Base-by-base conservation (phyloP, 257 asterid genomes). In the Asclepias syriaca region DNA sequence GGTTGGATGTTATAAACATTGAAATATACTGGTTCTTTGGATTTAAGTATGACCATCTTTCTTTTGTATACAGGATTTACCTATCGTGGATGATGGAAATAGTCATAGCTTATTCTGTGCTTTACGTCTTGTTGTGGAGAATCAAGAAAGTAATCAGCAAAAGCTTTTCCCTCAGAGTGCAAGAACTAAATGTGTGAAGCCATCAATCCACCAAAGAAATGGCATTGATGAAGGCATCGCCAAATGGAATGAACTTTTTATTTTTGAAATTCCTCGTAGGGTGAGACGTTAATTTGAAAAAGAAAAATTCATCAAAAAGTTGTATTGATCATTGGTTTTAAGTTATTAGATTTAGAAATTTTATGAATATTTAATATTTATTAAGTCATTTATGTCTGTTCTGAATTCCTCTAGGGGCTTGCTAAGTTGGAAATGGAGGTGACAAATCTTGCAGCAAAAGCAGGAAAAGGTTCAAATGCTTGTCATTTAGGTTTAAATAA, bases 131-230 rank as follows among this genome's bases (percentile, higher is more conserved):
- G 89, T 95, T 73, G 91, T 92, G 67, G 98, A 87, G 82, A 95
- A 86, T 87, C 98, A 90, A 79, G 99, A 90, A 61, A 81, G 87
- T 74, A 90, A 84, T 84, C 89, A 88, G 58, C 99, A 90, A 75
- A 92, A 84, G 91, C 91, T 92, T 83, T 95, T 95, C 76, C 99
- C 98, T 68, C 99, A 95, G 84, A 95, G 98, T 86, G 99, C 99
- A 39, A 90, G 99, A 87, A 95, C 99, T 74, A 95, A 88, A 84
- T 90, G 98, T 78, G 98, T 95, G 78, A 89, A 85, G 82, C 98
- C 97, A n/a, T 78, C 74, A 58, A 74, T 84, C 61, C 66, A 69
- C 59, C 79, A 77, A 77, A 79, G 77, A 59, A 79, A 86, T 68
- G 89, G 76, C 76, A 74, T 70, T 40, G 83, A 83, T 68, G 96